Evolutionary conservation across 208 protist species (phyloP), one percentile per base, ranked within the genome.

Genomic region (Wallacemonas collosoma): DNA sequence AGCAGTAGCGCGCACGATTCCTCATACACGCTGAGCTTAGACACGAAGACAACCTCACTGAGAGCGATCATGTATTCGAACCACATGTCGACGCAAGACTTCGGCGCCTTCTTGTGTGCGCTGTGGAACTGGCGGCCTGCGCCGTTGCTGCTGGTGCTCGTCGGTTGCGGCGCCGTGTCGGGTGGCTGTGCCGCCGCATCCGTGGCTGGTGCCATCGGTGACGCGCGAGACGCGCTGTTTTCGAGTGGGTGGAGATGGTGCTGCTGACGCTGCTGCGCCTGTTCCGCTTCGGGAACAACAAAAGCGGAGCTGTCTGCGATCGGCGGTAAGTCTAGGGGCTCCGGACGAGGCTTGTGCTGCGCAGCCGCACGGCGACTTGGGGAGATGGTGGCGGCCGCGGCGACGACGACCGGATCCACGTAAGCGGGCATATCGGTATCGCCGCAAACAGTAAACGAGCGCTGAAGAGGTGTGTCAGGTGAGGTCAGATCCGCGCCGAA

Each of bases 21-120:
- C 55, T 79, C 85, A 68, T 93, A 93, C 47, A 83, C 61, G n/a
- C 66, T 56, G 15, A 90, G 72, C 70, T 93, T 93, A 72, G 79
- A 81, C 43, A 73, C 70, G 67, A 83, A 87, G 50, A 93, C 57
- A 15, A 82, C 62, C 67, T 82, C 85, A 55, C 76, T 83, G 11
- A 87, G 44, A 12, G 51, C 60, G 9, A 83, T 66, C 14, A 77
- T 80, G 50, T 87, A 84, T 36, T 79, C 47, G 45, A 93, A 89
- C 85, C 85, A 93, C 2, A 69, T 48, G 61, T 93, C 72, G 77
- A 89, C 79, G 39, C 35, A 26, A 2, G 48, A 26, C 6, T 47
- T 9, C 53, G 7, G 12, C 4, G 41, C 14, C 41, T 65, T 65
- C n/a, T 50, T 44, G 43, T 65, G 60, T 4, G 40, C 60, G 43